Base-by-base conservation (phyloP, 116 monocot genomes). In the Dioscorea cayenensis region DNA sequence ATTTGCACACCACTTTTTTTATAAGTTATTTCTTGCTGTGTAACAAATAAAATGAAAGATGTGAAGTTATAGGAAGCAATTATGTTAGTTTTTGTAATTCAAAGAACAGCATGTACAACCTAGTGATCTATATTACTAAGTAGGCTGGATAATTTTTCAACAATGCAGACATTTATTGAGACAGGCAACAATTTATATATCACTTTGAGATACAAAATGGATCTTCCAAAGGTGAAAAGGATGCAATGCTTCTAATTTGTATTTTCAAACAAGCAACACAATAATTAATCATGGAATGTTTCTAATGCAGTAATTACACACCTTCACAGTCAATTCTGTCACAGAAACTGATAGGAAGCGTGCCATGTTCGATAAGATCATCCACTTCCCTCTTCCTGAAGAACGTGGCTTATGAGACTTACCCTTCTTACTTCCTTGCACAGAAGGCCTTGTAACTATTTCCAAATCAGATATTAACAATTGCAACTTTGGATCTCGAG, bases 301-400 rank as follows among this genome's bases (percentile, higher is more conserved):
- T 55, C 10, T 18, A 55, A 55, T 36, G 43, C 52, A 27, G 18
- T 21, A 51, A 20, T 14, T 73, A 25, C 11, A 66, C 84, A 99
- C 99, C 99, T 91, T 99, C 65, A 99, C 78, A 84, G 87, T 61
- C 71, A 99, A 81, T 76, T 99, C 99, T 52, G 87, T 82, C 38
- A 99, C 80, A 28, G 91, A 87, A 71, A 99, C 78, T 36, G 99
- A 94, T 23, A 99, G 69, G 75, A 89, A 82, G 76, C 94, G 89
- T 48, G 91, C 85, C 36, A 91, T 75, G 69, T 89, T 91, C 71
- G 86, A 83, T 37, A 91, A 60, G 32, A 94, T 70, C 81, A 94
- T 82, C 94, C 94, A 99, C 65, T 89, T 99, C 38, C 94, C 91
- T 81, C 80, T 94, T 38, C 99, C 81, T 72, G 83, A 50, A 68